Conservation (phyloP, 1,139 yeast species). For the Diutina siamensis region DNA sequence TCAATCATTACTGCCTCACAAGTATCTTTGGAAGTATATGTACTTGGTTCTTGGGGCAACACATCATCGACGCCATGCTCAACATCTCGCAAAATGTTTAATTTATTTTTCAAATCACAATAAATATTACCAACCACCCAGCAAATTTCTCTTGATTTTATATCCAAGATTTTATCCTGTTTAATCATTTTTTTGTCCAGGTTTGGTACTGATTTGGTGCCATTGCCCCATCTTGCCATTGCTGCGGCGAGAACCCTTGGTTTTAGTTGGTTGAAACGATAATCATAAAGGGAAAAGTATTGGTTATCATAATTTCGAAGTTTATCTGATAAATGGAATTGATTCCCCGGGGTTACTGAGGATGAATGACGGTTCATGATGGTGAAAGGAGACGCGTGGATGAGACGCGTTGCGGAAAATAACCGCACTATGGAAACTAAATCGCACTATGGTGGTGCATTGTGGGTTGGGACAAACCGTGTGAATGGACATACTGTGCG, state of each 20-base stretch:
- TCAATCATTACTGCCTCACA: conserved; percentile 60
- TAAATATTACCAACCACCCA: conserved; percentile 92
- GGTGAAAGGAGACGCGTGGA: background rate
- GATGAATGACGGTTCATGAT: background rate
- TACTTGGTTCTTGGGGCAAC: conserved; percentile 23
- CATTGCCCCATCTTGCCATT: conserved; percentile 33
- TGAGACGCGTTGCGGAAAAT: no score
- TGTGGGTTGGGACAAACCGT: no score
- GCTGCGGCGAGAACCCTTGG: conserved; percentile 41
- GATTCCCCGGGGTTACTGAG: background rate
- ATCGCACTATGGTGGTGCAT: no score
- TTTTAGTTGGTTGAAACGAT: conserved; percentile 45
- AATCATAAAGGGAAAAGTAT: conserved; percentile 62
- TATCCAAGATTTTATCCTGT: conserved; percentile 66
- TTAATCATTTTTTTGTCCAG: conserved; percentile 19
- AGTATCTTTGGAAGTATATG: conserved; percentile 29
- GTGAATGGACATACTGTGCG: no score
- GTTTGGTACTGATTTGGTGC: conserved; percentile 15
- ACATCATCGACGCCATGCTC: conserved; percentile 46
- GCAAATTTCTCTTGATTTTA: conserved; percentile 54
- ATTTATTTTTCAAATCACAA: conserved; percentile 74
- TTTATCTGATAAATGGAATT: conserved; percentile 8
- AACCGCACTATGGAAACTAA: no score
- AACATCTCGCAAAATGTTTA: conserved; percentile 76
- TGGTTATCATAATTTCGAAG: conserved; percentile 55